Conservation (phyloP, 768 basidiomycete species). For the Pholiota conissans region DNA sequence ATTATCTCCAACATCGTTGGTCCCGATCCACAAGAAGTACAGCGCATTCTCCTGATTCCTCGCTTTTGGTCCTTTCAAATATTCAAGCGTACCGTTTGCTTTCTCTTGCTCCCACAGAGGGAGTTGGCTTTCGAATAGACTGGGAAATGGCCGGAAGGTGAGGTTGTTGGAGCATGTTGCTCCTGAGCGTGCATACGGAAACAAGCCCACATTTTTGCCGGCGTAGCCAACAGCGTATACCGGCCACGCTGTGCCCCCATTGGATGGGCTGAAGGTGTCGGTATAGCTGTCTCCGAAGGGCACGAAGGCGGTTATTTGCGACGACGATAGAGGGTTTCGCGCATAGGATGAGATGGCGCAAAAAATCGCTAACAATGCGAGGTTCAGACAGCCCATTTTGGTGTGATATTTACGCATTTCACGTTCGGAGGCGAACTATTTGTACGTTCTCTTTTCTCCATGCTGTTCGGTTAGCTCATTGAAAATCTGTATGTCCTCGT, state of each 20-base stretch:
- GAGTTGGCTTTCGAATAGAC: conserved; percentile 56
- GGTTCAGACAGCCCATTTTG: neutral
- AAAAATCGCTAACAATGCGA: neutral
- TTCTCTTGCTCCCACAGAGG: conserved; percentile 31
- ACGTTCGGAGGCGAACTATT: neutral
- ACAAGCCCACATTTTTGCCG: conserved; percentile 11
- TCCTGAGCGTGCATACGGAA: conserved; percentile 59
- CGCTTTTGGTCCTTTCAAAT: neutral
- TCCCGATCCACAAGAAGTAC: conserved; percentile 72
- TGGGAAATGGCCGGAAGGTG: conserved; percentile 55
- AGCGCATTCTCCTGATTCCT: conserved; percentile 20
- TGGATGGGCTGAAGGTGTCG: conserved; percentile 40
- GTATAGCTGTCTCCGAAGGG: conserved; percentile 68
- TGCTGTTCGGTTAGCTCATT: neutral
- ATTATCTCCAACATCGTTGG: conserved; percentile 58
- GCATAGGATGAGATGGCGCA: neutral
- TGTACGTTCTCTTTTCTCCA: neutral
- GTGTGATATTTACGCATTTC: neutral
- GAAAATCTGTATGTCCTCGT: neutral
- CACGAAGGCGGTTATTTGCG: conserved; percentile 34
- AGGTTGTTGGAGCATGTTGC: conserved; percentile 66
- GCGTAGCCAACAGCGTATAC: conserved; percentile 27
- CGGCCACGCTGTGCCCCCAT: conserved; percentile 55
- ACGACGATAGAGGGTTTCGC: conserved; percentile 5
- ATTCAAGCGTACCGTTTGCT: conserved; percentile 30